A percentile compares a stretch with the other conserved stretches of the same genome.
phyloP scores from a whole-genome alignment of 208 protist genomes.

The Leishmania mexicana region DNA sequence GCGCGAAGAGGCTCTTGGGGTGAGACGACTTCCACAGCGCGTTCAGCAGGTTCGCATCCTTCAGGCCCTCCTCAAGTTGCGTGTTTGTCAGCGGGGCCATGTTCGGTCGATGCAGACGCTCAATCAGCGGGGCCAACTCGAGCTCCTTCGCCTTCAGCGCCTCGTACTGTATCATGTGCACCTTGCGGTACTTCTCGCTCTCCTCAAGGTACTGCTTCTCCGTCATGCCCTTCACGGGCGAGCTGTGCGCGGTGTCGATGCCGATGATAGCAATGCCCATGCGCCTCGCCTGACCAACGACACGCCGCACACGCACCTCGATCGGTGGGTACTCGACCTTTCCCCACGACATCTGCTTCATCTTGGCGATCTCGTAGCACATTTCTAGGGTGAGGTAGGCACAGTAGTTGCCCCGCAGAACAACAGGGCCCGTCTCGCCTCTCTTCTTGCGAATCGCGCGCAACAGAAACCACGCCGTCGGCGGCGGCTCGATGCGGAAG shows the following conservation, averaged over 20 bases:
- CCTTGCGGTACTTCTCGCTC: slow-evolving; percentile 64
- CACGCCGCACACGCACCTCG: slow-evolving; percentile 80
- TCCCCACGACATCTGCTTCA: slow-evolving; percentile 84
- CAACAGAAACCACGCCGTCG: slow-evolving; percentile 87
- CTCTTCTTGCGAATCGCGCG: slow-evolving; percentile 83
- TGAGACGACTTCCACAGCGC: slow-evolving; percentile 77
- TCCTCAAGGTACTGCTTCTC: slow-evolving; percentile 76
- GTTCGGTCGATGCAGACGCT: slow-evolving; percentile 80
- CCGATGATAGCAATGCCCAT: slow-evolving; percentile 92
- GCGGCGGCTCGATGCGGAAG: slow-evolving; percentile 86
- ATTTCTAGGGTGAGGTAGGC: slow-evolving; percentile 91
- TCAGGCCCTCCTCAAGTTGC: slow-evolving; percentile 78
- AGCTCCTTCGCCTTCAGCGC: slow-evolving; percentile 70
- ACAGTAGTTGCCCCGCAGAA: slow-evolving; percentile 62
- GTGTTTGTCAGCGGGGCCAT: slow-evolving; percentile 56
- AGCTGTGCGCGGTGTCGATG: slow-evolving; percentile 71
- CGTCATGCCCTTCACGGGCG: slow-evolving; percentile 81
- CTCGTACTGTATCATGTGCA: slow-evolving; percentile 82
- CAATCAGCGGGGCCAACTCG: slow-evolving; percentile 71
- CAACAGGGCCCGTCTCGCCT: slow-evolving; percentile 72
- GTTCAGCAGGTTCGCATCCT: slow-evolving; percentile 80
- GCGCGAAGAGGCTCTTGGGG: slow-evolving; percentile 56
- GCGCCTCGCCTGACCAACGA: slow-evolving; percentile 83
- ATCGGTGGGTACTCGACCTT: slow-evolving; percentile 81
- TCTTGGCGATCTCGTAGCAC: slow-evolving; percentile 91